Base-by-base conservation (phyloP, 2,329 filamentous ascomycete species). In the Neopestalotiopsis sp. region DNA sequence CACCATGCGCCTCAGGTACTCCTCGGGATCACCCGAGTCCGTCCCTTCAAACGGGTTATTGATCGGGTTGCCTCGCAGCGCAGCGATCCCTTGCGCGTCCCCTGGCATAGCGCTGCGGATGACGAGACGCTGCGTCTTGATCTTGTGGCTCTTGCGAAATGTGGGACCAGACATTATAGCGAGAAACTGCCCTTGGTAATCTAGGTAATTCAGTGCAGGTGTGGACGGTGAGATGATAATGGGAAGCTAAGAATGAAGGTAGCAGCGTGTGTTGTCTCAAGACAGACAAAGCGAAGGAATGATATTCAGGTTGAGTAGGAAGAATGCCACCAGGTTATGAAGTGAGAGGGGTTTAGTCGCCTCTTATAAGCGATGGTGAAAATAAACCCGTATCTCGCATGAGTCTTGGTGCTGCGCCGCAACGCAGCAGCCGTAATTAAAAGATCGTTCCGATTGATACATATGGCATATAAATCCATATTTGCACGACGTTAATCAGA, bases 11-110 rank as follows among this genome's bases (percentile, higher is more conserved):
- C 56, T 30, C 28, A 58, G 20, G 1, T 58, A 58, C 56, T 24
- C 56, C 56, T 58, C n/a, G 28, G 56, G 56, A 58, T 58, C 56
- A 12, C 13, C 20, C 56, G 56, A 58, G 56, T 58, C 56, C 20
- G 56, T 12, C 20, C 56, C 56, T 58, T 30, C 28, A 20, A 58
- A 58, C 20, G 56, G 56, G 28, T 58, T 58, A 10, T 58, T 58
- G 28, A 24, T 20, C 5, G 56, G 56, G 6, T 28, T 30, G 20
- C 56, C 56, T 5, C 56, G n/a, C 56, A 58, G n/a, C 4, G 56
- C 56, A 28, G 56, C 56, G 56, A 58, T 58, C 4, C 20, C 56
- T 58, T 58, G 56, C 56, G 56, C 20, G 12, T 58, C 20, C 5
- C 5, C 56, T 4, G 56, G 56, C 20, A 28, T 5, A 5, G 56